phyloP scores from a whole-genome alignment of 192 early-diverging fungal genomes.

The Rhizophagus sp. region DNA sequence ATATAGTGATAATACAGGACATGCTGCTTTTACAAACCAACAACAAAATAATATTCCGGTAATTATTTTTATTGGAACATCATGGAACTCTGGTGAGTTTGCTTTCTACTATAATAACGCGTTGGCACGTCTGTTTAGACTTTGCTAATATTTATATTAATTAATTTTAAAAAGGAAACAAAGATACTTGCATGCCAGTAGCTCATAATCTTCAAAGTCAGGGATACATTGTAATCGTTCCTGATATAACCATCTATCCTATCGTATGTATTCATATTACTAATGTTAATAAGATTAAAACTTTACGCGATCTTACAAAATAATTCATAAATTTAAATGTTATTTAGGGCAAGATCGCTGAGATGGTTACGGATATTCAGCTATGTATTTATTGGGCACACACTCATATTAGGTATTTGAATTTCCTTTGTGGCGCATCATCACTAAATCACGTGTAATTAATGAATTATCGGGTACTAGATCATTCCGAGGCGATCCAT shows the following conservation, averaged over 20 bases:
- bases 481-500: slow-evolving; percentile 40
- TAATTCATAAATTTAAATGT: background rate
- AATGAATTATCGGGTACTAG: slow-evolving; percentile 20
- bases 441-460: background rate
- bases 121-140: too few relatives aligned
- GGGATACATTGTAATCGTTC: slow-evolving; percentile 47
- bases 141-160: background rate
- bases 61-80: slow-evolving; percentile 28
- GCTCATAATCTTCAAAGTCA: slow-evolving; percentile 50
- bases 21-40: background rate
- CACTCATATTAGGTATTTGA: slow-evolving; percentile 29
- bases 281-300: background rate
- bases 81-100: slow-evolving; percentile 26
- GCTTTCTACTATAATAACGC: too few relatives aligned
- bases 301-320: background rate
- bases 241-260: slow-evolving; percentile 47
- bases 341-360: slow-evolving; percentile 39
- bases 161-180: slow-evolving; percentile 32
- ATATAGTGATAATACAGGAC: background rate
- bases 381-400: slow-evolving; percentile 40
- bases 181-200: slow-evolving; percentile 46
- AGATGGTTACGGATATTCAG: slow-evolving; percentile 48
- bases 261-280: slow-evolving; percentile 21
- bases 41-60: background rate
- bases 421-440: background rate